These are phyloP conservation scores for Xylaria sp. DNA, from an alignment of 2,329 filamentous ascomycete genomes.

Conservation along the genomic window DNA sequence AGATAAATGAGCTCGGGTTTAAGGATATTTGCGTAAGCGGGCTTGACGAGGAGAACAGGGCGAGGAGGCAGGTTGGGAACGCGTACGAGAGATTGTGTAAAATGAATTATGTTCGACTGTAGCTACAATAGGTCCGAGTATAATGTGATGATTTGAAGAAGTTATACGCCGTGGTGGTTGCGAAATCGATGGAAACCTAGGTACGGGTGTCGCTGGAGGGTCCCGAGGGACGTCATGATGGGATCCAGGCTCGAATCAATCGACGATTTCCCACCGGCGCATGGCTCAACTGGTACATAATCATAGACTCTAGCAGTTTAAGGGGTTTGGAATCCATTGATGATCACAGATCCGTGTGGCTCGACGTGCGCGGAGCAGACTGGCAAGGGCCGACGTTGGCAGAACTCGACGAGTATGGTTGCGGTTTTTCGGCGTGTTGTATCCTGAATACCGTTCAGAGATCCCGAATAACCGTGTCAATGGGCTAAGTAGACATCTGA, in stretches of 20 bases:
- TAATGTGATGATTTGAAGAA: neutral
- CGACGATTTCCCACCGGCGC: neutral
- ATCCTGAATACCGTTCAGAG: neutral
- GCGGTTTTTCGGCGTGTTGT: neutral
- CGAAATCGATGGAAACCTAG: slow-evolving; percentile 13
- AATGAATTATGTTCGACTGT: neutral
- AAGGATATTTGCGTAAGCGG: slow-evolving; percentile 10
- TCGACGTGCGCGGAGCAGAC: slow-evolving; percentile 1
- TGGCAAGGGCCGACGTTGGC: slow-evolving; percentile 1
- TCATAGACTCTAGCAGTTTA: neutral
- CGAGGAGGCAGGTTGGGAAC: neutral
- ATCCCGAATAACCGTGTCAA: neutral
- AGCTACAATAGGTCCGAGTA: neutral
- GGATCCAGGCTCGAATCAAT: neutral
- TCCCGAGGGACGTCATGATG: slow-evolving; percentile 5
- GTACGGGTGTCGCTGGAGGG: neutral
- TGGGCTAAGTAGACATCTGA: neutral
- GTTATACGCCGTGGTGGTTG: neutral
- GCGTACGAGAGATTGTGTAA: neutral
- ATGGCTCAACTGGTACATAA: neutral
- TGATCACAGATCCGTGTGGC: slow-evolving; percentile 1
- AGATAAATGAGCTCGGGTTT: neutral
- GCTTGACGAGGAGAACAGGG: slow-evolving; percentile 16
- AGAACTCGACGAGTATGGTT: slow-evolving; percentile 8
- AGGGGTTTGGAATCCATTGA: neutral